Percentiles rank a stretch among this genome's conserved stretches.
These are phyloP conservation scores for Xylariaceae sp. DNA, from an alignment of 2,329 filamentous ascomycete genomes.

Conservation along the genomic window DNA sequence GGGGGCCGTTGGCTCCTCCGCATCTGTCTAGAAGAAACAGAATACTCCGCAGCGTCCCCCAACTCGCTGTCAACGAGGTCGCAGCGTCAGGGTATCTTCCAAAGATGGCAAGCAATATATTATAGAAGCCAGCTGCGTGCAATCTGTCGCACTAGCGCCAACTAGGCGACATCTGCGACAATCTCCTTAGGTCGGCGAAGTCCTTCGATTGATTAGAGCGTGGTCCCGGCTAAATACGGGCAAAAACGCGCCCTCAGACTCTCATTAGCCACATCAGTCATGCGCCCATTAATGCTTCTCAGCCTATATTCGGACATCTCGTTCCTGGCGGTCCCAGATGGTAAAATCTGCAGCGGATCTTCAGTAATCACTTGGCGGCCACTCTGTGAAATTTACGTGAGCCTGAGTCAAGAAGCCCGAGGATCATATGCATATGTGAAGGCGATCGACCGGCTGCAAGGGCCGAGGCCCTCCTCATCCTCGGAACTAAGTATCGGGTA, in stretches of 20 bases:
- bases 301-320: slow-evolving; percentile 26
- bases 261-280: slow-evolving; percentile 17
- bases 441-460: too few relatives aligned
- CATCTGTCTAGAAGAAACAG: too few relatives aligned
- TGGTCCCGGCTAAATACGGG: slow-evolving; percentile 30
- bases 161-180: slow-evolving; percentile 4
- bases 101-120: background rate
- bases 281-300: slow-evolving; percentile 20
- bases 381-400: background rate
- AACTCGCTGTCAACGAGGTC: background rate
- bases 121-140: slow-evolving; percentile 4
- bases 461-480: too few relatives aligned
- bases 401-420: background rate
- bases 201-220: slow-evolving; percentile 17
- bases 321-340: slow-evolving; percentile 16
- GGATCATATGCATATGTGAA: background rate
- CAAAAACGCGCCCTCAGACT: slow-evolving; percentile 21
- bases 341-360: slow-evolving; percentile 11
- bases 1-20: too few relatives aligned
- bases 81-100: background rate
- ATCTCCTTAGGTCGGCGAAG: slow-evolving; percentile 16
- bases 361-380: slow-evolving; percentile 1
- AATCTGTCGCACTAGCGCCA: slow-evolving; percentile 6
- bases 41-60: too few relatives aligned
- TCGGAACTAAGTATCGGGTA: too few relatives aligned